These are phyloP conservation scores for Cyclospora cayetanensis DNA, from an alignment of 169 alveolate genomes.

Conservation along the genomic window DNA sequence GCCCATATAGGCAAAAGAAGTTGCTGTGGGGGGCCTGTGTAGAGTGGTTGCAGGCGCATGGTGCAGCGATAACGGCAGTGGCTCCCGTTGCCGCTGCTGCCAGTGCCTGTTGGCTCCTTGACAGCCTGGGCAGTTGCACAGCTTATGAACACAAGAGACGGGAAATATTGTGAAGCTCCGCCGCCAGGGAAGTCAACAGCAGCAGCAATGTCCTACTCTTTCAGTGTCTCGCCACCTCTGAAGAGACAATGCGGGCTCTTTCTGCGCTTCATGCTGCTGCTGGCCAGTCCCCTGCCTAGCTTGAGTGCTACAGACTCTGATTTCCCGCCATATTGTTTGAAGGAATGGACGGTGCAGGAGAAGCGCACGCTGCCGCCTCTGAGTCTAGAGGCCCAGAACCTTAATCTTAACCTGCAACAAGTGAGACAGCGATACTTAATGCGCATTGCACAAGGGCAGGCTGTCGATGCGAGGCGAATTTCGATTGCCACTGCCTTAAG, in stretches of 20 bases:
- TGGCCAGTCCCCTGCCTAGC: neutral
- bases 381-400: conserved; percentile 24
- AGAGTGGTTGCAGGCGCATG: neutral
- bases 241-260: neutral
- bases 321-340: conserved; percentile 8
- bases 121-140: neutral
- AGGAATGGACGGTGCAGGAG: conserved; percentile 33
- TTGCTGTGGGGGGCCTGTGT: neutral
- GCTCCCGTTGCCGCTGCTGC: neutral
- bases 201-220: conserved; percentile 22
- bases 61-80: conserved; percentile 17
- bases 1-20: neutral
- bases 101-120: neutral
- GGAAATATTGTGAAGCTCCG: too few species aligned
- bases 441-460: too few species aligned
- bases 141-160: too few species aligned
- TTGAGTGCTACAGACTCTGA: neutral
- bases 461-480: too few species aligned
- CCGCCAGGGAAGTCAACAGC: conserved; percentile 4
- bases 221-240: neutral
- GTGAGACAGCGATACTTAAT: too few species aligned
- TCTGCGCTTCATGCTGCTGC: neutral
- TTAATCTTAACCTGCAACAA: conserved; percentile 19
- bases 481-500: too few species aligned
- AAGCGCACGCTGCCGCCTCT: conserved; percentile 24